Conservation (phyloP, 768 basidiomycete species). For the Rubroboletus pulcherrimus region DNA sequence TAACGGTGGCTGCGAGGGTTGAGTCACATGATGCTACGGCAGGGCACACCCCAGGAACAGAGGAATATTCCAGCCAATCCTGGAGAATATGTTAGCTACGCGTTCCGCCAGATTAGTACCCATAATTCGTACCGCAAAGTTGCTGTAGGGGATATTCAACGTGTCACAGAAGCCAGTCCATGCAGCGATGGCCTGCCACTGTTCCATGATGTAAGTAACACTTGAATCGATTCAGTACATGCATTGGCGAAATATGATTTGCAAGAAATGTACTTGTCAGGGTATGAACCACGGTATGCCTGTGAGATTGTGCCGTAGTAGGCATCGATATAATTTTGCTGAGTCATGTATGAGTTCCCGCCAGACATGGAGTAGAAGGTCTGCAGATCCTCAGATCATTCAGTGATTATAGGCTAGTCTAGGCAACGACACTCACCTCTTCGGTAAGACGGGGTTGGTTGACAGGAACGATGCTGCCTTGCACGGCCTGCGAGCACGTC, state of each 20-base stretch:
- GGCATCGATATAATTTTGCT: conserved; percentile 22
- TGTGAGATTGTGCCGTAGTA: conserved; percentile 19
- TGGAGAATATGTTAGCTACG: neutral
- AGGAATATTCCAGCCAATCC: conserved; percentile 25
- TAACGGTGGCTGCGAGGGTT: neutral
- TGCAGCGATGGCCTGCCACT: conserved; percentile 21
- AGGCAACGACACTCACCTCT: neutral
- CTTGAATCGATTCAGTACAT: conserved; percentile 4
- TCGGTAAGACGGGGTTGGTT: conserved; percentile 18
- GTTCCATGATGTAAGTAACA: neutral
- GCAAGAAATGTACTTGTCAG: conserved; percentile 5
- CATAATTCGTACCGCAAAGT: conserved; percentile 13
- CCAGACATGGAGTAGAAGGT: conserved; percentile 17
- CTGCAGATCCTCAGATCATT: conserved; percentile 1
- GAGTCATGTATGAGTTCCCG: conserved; percentile 18
- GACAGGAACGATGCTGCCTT: conserved; percentile 3
- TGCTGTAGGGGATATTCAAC: conserved; percentile 18
- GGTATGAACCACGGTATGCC: conserved; percentile 17
- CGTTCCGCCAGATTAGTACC: neutral
- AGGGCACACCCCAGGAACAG: conserved; percentile 18
- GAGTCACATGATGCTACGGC: conserved; percentile 12
- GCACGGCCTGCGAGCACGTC: conserved; percentile 10
- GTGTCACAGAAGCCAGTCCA: conserved; percentile 25
- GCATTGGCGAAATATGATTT: neutral
- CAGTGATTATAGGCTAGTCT: neutral